phyloP scores from a whole-genome alignment of 352 stramenopile genomes.

The Phytopythium mirpurense region DNA sequence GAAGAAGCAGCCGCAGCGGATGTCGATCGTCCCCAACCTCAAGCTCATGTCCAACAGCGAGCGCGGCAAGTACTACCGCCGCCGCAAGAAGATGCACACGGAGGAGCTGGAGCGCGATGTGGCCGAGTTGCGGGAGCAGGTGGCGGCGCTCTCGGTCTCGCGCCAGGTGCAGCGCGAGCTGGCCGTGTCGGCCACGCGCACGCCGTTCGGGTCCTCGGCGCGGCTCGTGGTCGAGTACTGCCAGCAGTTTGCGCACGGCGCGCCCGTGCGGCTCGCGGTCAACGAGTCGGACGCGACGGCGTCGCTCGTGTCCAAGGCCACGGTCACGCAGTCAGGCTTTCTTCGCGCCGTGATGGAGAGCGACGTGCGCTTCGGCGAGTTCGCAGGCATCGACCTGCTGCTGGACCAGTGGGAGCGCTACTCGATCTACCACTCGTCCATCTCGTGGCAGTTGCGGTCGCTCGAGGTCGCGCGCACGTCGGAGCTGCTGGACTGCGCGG shows the following conservation, averaged over 20 bases:
- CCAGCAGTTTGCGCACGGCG: conserved; percentile 36
- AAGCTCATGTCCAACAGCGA: conserved; percentile 62
- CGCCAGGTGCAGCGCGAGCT: conserved; percentile 29
- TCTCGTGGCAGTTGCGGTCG: conserved; percentile 40
- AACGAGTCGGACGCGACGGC: conserved; percentile 18
- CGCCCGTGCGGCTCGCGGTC: conserved; percentile 32
- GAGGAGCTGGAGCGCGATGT: conserved; percentile 27
- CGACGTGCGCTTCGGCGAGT: conserved; percentile 39
- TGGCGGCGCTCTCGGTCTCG: conserved; percentile 27
- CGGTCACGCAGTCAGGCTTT: conserved; percentile 24
- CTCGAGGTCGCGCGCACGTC: conserved; percentile 23
- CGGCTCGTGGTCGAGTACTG: conserved; percentile 49
- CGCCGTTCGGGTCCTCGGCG: conserved; percentile 18
- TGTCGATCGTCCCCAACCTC: conserved; percentile 21
- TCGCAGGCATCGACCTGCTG: conserved; percentile 37
- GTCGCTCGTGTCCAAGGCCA: conserved; percentile 19
- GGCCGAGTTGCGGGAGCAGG: conserved; percentile 37
- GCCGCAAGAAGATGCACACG: conserved; percentile 40
- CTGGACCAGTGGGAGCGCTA: conserved; percentile 58
- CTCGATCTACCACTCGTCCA: conserved; percentile 35
- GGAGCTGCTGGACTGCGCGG: conserved; percentile 21
- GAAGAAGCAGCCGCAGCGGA: not conserved
- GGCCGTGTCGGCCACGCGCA: conserved; percentile 17
- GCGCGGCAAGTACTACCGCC: conserved; percentile 59
- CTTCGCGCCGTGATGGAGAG: conserved; percentile 29